Base-by-base conservation (phyloP, 2,329 filamentous ascomycete species). In the Polychaeton citri region DNA sequence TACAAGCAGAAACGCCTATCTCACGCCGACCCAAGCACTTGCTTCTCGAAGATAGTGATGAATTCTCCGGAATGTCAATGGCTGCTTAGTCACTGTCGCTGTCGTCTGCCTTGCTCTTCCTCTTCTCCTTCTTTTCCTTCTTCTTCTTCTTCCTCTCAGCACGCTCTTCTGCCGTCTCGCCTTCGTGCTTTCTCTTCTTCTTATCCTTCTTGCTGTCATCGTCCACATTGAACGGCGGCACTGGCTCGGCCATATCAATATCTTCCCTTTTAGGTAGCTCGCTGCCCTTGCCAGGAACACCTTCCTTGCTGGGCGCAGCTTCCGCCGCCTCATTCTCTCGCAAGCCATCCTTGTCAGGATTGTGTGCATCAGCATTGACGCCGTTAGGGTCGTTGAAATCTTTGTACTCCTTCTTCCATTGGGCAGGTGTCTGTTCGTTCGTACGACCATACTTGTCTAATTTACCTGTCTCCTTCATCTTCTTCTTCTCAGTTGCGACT, bases 401-500 rank as follows among this genome's bases (percentile, higher is more conserved):
- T 64, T 86, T 88, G 73, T 98, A 98, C 48, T 83, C 81, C 24
- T 74, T 65, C 50, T 82, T 86, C 90, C 90, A 98, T 65, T 90
- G 84, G 51, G 86, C 77, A 18, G 90, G 90, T 4, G 90, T 98
- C 45, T 79, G 76, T 60, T 95, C 88, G 62, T 96, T 98, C 51
- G 82, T 64, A 40, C 87, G 80, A 48, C 90, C 90, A 52, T 77
- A 96, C 79, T 98, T 98, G 71, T 98, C 90, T 41, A 98, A 80
- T 68, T 95, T 94, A 62, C 90, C 90, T 49, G 85, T 82, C 36
- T 87, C 84, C 77, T 96, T 96, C 71, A 98, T 78, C 76, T 96
- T 95, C 81, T 98, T 98, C 79, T 98, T 98, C 73, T 96, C 86
- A 33, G 81, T 66, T 34, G 90, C 90, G 41, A 88, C 79, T 36